phyloP scores from a whole-genome alignment of 306 rosid genomes.

The Lablab purpureus region DNA sequence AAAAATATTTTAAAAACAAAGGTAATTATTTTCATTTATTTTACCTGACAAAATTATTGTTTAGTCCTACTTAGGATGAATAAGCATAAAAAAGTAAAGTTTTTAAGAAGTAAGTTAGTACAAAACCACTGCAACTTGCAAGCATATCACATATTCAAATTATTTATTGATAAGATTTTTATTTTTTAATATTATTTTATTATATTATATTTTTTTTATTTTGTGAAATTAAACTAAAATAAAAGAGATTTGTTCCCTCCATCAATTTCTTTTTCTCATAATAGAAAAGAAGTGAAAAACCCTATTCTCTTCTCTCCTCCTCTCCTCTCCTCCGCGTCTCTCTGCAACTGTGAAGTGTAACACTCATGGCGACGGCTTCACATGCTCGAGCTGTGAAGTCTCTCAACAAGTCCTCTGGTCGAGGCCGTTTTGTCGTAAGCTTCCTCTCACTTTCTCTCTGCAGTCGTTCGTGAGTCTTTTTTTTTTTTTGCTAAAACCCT shows the following conservation, averaged over 20 bases:
- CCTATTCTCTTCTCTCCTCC: not conserved
- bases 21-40: no score
- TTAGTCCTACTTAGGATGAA: no score
- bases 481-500: constrained; percentile 44
- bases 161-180: no score
- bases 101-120: no score
- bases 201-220: no score
- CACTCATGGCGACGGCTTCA: constrained; percentile 72
- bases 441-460: not conserved
- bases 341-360: not conserved
- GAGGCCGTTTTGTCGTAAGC: constrained; percentile 81
- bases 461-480: not conserved
- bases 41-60: no score
- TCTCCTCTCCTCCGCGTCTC: not conserved
- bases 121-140: no score
- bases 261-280: not conserved
- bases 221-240: no score
- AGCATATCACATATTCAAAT: no score
- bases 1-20: no score
- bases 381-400: constrained; percentile 88
- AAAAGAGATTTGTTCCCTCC: not conserved
- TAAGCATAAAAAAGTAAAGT: no score
- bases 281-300: not conserved
- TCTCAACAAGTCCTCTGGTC: constrained; percentile 78
- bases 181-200: no score